Conservation (phyloP, 139 green algal genomes). For the Micractinium sp. region DNA sequence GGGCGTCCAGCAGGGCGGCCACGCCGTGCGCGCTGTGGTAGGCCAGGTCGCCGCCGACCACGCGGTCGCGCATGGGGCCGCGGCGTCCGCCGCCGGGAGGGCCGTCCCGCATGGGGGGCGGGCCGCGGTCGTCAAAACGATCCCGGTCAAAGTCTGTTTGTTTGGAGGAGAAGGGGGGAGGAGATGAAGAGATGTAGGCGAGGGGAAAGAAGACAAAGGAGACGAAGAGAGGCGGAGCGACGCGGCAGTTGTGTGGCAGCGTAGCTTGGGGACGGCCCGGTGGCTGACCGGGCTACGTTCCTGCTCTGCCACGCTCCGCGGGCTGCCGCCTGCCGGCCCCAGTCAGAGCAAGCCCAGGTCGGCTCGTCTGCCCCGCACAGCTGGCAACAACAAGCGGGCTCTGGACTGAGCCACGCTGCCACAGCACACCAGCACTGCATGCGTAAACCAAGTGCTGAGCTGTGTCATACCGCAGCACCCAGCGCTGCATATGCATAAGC, state of each 20-base stretch:
- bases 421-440: too few relatives aligned
- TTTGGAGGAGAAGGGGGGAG: too few relatives aligned
- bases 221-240: too few relatives aligned
- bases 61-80: constrained; percentile 11
- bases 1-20: constrained; percentile 23
- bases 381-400: too few relatives aligned
- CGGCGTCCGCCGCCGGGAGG: background rate
- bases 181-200: background rate
- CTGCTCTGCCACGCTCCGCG: too few relatives aligned
- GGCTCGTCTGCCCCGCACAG: too few relatives aligned
- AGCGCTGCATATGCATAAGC: background rate
- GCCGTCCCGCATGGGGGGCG: background rate
- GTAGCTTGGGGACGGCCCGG: background rate
- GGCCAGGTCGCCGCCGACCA: constrained; percentile 46
- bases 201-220: background rate
- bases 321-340: too few relatives aligned
- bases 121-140: constrained; percentile 13
- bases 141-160: background rate
- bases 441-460: too few relatives aligned
- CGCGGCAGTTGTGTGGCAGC: background rate
- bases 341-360: too few relatives aligned
- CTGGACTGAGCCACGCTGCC: too few relatives aligned
- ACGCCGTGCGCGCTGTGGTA: constrained; percentile 44
- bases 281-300: too few relatives aligned
- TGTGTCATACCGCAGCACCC: background rate